Conservation (phyloP, 2,329 filamentous ascomycete genomes). For the Clonostachys rhizophaga region DNA sequence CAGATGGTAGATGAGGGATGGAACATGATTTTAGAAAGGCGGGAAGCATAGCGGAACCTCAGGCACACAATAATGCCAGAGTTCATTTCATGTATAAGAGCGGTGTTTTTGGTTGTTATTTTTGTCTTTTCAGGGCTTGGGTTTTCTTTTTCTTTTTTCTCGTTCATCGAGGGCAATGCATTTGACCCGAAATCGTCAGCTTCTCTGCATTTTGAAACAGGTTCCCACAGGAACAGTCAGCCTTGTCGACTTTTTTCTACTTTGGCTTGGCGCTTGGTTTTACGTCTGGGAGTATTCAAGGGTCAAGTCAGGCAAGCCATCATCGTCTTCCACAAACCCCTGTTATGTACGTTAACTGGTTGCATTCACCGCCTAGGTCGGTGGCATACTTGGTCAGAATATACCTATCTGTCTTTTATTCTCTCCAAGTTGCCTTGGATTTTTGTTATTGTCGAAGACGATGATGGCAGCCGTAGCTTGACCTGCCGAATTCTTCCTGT, state of each 20-base stretch:
- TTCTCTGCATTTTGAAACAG: too few relatives aligned
- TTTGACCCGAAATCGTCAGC: too few relatives aligned
- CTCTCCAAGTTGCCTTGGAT: conserved; percentile 20
- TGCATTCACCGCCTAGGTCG: conserved; percentile 20
- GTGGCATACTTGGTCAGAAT: conserved; percentile 32
- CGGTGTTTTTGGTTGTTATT: neutral
- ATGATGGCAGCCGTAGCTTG: conserved; percentile 57
- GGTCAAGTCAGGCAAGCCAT: conserved; percentile 60
- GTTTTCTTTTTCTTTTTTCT: neutral
- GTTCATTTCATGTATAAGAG: neutral
- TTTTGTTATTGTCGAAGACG: conserved; percentile 49
- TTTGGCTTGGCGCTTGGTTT: neutral
- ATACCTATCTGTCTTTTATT: conserved; percentile 32
- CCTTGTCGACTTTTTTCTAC: neutral
- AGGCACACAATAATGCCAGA: too few relatives aligned
- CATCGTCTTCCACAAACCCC: conserved; percentile 61
- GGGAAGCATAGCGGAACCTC: too few relatives aligned
- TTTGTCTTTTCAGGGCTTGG: neutral
- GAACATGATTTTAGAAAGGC: too few relatives aligned
- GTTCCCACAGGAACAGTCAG: too few relatives aligned
- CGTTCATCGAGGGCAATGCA: neutral
- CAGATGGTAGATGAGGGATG: conserved; percentile 2
- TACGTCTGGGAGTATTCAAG: conserved; percentile 2
- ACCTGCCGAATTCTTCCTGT: conserved; percentile 28
- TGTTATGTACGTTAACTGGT: conserved; percentile 63